phyloP scores from a whole-genome alignment of 139 green algal species.

The Closterium sp. region DNA sequence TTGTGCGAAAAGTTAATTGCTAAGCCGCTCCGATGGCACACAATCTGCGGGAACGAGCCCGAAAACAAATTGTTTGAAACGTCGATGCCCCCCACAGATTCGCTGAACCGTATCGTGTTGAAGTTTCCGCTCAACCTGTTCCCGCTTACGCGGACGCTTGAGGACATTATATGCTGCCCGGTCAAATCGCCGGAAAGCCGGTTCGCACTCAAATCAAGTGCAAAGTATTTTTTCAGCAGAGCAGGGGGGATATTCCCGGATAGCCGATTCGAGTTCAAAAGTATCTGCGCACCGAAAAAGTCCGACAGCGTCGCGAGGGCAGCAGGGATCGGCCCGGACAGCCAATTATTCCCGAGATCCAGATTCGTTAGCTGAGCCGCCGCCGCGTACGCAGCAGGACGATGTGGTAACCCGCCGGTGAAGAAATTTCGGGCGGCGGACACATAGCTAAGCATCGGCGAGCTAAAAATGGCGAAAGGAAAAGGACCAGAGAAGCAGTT shows the following conservation, averaged over 20 bases:
- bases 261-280: too few species aligned
- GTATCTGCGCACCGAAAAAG: too few species aligned
- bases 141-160: neutral
- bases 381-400: neutral
- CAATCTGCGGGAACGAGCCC: neutral
- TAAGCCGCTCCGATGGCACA: neutral
- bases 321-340: neutral
- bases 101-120: neutral
- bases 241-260: neutral
- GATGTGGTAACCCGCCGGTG: neutral
- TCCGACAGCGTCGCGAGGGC: too few species aligned
- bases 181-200: neutral
- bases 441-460: neutral
- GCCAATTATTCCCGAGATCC: neutral
- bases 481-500: neutral
- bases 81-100: neutral
- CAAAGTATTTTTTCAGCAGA: neutral
- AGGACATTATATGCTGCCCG: neutral
- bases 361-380: neutral
- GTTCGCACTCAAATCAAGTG: neutral
- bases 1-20: neutral
- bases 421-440: neutral
- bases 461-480: neutral
- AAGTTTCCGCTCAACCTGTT: neutral
- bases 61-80: neutral